These are phyloP conservation scores for Venturia pyrina DNA, from an alignment of 2,329 filamentous ascomycete species.

Conservation along the genomic window DNA sequence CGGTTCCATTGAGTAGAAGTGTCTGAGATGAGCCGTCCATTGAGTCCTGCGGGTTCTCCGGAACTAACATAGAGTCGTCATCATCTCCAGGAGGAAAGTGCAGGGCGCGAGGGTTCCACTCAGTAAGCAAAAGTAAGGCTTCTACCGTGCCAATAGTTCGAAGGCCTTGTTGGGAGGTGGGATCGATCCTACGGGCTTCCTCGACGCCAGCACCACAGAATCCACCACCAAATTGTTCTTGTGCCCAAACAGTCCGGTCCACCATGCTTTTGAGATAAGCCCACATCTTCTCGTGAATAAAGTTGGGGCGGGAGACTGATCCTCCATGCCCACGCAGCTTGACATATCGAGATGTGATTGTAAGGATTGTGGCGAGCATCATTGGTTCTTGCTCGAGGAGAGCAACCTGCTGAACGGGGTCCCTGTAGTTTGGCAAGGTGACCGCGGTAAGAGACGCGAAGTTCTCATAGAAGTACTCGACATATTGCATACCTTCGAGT, in stretches of 20 bases:
- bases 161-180: constrained; percentile 53
- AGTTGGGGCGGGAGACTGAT: constrained; percentile 74
- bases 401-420: constrained; percentile 67
- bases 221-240: constrained; percentile 87
- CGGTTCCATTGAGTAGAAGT: constrained; percentile 45
- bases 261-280: constrained; percentile 91
- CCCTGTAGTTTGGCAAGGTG: constrained; percentile 79
- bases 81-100: constrained; percentile 75
- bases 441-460: constrained; percentile 89
- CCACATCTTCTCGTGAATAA: constrained; percentile 94
- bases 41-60: constrained; percentile 52
- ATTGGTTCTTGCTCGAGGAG: constrained; percentile 88
- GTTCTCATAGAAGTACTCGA: constrained; percentile 91
- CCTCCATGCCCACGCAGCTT: constrained; percentile 54
- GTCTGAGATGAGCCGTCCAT: constrained; percentile 17
- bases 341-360: constrained; percentile 81
- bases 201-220: constrained; percentile 64
- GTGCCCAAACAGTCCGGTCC: constrained; percentile 87
- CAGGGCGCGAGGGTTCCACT: constrained; percentile 91
- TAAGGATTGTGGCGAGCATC: constrained; percentile 80
- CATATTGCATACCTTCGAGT: constrained; percentile 84
- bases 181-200: constrained; percentile 57
- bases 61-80: constrained; percentile 53
- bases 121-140: constrained; percentile 84
- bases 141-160: constrained; percentile 90